Conservation (phyloP, 805 yeast genomes). For the Debaryomyces hansenii region DNA sequence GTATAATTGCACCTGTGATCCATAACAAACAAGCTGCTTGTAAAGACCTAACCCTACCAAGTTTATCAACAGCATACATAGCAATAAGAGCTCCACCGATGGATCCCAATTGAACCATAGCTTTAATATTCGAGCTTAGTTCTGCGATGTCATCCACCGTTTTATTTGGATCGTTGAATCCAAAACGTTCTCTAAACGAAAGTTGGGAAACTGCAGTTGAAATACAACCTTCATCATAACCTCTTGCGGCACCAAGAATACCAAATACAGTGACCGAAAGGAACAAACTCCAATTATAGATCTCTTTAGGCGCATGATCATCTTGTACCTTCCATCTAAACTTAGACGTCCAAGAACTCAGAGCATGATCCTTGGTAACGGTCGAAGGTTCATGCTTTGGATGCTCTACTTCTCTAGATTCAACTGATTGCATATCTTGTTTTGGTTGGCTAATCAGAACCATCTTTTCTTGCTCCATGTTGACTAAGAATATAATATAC, state of each 20-base stretch:
- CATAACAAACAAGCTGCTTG: constrained; percentile 44
- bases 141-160: constrained; percentile 38
- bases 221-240: constrained; percentile 56
- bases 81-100: constrained; percentile 55
- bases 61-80: constrained; percentile 45
- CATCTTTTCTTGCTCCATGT: no score
- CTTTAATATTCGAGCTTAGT: constrained; percentile 50
- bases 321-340: constrained; percentile 12
- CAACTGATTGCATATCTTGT: neutral
- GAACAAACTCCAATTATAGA: constrained; percentile 48
- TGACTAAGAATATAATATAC: no score
- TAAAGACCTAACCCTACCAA: constrained; percentile 53
- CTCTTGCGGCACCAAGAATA: constrained; percentile 55
- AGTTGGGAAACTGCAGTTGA: constrained; percentile 46
- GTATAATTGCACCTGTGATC: constrained; percentile 49
- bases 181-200: constrained; percentile 44
- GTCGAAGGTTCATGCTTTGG: neutral
- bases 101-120: constrained; percentile 60
- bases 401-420: neutral
- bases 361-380: neutral
- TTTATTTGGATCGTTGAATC: constrained; percentile 40
- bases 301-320: constrained; percentile 42
- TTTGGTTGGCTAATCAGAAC: no score
- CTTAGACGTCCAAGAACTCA: neutral
- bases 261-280: constrained; percentile 52